Base-by-base conservation (phyloP, 768 basidiomycete species). In the Exidia glandulosa region DNA sequence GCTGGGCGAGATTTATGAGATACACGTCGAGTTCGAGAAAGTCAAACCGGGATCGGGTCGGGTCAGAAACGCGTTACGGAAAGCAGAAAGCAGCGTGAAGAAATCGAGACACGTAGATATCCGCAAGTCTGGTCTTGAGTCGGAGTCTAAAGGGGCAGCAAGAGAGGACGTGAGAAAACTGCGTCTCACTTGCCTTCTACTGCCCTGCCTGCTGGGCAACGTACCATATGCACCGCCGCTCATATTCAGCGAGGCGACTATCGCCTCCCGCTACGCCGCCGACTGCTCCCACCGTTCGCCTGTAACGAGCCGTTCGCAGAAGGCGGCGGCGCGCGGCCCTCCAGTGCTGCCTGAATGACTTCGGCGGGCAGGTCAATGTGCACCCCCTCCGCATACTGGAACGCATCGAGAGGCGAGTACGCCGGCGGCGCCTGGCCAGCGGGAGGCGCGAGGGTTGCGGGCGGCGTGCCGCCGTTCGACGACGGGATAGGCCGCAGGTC, bases 321-420 rank as follows among this genome's bases (percentile, higher is more conserved):
- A 19, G 9, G n/a, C n/a, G n/a, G n/a, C n/a, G 41, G 41, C 1
- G 80, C 70, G 48, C 76, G 78, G 7, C 87, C 87, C 72, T 93
- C 94, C 65, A 96, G 73, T 7, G 93, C 91, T 54, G 90, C 90
- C 27, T 90, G 81, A 65, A 96, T 93, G 60, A 95, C 81, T 65
- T 96, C 94, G 33, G 93, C 90, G 29, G 94, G 94, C 33, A 96
- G 76, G 72, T 96, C 91, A 55, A 94, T 85, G 57, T 90, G 89
- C n/a, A 95, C 90, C 32, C 93, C 94, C 45, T 91, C 92, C 57
- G 84, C 77, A 66, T 91, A 90, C 29, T 83, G 80, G 65, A 78
- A 88, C n/a, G 89, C 85, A 68, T 92, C 90, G 67, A 92, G 72
- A n/a, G 90, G 90, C 5, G 90, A 90, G 73, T 93, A 93, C 19